phyloP scores from a whole-genome alignment of 352 stramenopile genomes.

The Saprolegnia diclina region DNA sequence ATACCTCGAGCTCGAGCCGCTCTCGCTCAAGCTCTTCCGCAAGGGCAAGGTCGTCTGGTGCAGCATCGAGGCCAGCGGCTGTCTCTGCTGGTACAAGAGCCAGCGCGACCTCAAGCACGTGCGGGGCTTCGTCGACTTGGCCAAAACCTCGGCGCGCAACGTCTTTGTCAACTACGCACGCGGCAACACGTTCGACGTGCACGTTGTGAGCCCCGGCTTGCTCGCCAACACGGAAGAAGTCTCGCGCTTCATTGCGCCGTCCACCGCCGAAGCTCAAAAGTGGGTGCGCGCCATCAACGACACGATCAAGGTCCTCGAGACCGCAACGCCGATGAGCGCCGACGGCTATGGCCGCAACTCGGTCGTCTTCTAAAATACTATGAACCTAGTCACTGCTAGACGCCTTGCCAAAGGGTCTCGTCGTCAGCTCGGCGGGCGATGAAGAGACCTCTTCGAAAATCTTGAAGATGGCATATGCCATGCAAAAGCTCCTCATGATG shows the following conservation, averaged over 20 bases:
- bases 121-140: constrained; percentile 19
- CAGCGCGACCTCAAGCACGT: constrained; percentile 6
- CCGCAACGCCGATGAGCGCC: neutral
- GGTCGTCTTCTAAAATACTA: constrained; percentile 21
- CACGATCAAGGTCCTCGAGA: constrained; percentile 17
- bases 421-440: too few species aligned
- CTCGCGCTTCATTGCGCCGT: constrained; percentile 15
- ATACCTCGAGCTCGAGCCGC: constrained; percentile 18
- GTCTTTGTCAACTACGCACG: constrained; percentile 8
- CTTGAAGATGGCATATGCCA: too few species aligned
- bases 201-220: constrained; percentile 9
- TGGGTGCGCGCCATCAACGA: constrained; percentile 14
- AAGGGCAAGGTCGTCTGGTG: constrained; percentile 24
- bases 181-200: neutral
- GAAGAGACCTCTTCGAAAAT: too few species aligned
- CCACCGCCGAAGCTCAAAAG: constrained; percentile 1
- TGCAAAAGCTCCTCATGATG: too few species aligned
- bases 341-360: constrained; percentile 23
- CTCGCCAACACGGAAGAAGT: constrained; percentile 13
- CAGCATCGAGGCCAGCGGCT: constrained; percentile 20
- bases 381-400: too few species aligned
- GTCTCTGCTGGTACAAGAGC: constrained; percentile 25
- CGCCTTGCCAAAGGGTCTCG: too few species aligned
- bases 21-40: constrained; percentile 17
- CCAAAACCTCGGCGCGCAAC: neutral